Evolutionary conservation across 495 filamentous ascomycete genomes (phyloP).

Genomic region (Penicillium simplicissimum): DNA sequence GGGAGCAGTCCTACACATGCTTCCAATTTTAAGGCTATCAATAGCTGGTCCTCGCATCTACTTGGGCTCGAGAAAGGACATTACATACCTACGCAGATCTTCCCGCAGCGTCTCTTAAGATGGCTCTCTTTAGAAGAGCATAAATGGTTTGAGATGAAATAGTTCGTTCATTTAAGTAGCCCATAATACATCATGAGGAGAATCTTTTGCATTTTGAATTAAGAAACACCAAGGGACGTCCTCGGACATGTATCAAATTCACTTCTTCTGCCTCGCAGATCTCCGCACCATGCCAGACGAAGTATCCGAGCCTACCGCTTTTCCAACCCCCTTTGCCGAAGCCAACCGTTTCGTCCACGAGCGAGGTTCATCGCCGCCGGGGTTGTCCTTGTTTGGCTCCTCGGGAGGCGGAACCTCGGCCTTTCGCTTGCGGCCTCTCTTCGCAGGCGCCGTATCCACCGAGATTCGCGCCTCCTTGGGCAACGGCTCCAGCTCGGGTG

Average conservation of each 20-base stretch:
- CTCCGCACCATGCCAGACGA: slow-evolving; percentile 34
- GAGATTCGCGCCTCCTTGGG: slow-evolving; percentile 10
- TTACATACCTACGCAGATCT: too few relatives aligned
- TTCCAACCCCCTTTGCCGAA: slow-evolving; percentile 23
- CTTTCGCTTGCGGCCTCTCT: slow-evolving; percentile 41
- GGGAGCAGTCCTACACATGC: too few relatives aligned
- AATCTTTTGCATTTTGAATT: background rate
- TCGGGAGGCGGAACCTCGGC: slow-evolving; percentile 29
- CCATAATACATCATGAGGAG: slow-evolving; percentile 1
- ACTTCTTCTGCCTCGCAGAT: slow-evolving; percentile 37
- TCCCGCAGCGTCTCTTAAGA: too few relatives aligned
- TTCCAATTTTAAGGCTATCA: too few relatives aligned
- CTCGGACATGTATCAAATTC: slow-evolving; percentile 4
- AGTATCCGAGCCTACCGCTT: slow-evolving; percentile 11
- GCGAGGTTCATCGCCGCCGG: slow-evolving; percentile 2
- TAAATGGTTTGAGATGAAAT: too few relatives aligned
- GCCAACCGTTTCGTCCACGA: slow-evolving; percentile 35
- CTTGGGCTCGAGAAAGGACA: too few relatives aligned
- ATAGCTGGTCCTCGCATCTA: too few relatives aligned
- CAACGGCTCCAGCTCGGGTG: slow-evolving; percentile 18
- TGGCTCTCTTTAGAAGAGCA: too few relatives aligned
- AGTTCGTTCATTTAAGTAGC: background rate
- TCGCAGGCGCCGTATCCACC: slow-evolving; percentile 15
- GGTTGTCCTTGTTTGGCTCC: slow-evolving; percentile 16
- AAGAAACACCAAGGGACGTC: background rate